Evolutionary conservation across 768 basidiomycete species (phyloP), one percentile per base, ranked within the genome.

Genomic region (Lactarius sp.): DNA sequence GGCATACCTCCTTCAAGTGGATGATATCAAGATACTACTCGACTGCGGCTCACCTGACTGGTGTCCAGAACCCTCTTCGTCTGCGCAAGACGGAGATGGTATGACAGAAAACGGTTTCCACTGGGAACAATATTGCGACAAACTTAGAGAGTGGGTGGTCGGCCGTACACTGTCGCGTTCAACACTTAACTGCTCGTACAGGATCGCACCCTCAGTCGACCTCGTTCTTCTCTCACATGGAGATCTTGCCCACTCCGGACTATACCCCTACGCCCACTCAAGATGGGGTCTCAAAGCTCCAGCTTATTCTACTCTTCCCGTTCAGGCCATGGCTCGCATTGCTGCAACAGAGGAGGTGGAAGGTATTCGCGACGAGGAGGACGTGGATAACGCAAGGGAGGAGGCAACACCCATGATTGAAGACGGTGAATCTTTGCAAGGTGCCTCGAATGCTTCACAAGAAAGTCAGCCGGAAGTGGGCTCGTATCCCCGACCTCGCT

Each of bases 151-250:
- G 88, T 92, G 69, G 66, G 85, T 81, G 14, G 9, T 52, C 9
- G 14, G n/a, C 1, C 20, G n/a, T 18, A 20, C 36, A 16, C 50
- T 6, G 33, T 37, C 13, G 27, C 20, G 13, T 44, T 10, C 20
- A 16, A 31, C 54, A 44, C 59, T 59, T 53, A 18, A 59, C n/a
- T 5, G 7, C 8, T 56, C 39, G n/a, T 22, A 13, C 74, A 94
- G 94, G 72, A 77, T 81, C 69, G 87, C 94, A 0, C 87, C 94
- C 2, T 80, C 85, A 6, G 77, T 98, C 62, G 91, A 94, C 73
- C 85, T 99, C 52, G 92, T 98, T 34, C 82, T 99, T 22, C 82
- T 98, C 53, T 97, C 96, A 0, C 94, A 98, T 76, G 95, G 94
- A 1, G 93, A 96, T 69, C 81, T 97, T 13, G 79, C 84, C 0